Evolutionary conservation across 2,329 filamentous ascomycete genomes (phyloP), one percentile per base, ranked within the genome.

Genomic region (Fusarium clavum): DNA sequence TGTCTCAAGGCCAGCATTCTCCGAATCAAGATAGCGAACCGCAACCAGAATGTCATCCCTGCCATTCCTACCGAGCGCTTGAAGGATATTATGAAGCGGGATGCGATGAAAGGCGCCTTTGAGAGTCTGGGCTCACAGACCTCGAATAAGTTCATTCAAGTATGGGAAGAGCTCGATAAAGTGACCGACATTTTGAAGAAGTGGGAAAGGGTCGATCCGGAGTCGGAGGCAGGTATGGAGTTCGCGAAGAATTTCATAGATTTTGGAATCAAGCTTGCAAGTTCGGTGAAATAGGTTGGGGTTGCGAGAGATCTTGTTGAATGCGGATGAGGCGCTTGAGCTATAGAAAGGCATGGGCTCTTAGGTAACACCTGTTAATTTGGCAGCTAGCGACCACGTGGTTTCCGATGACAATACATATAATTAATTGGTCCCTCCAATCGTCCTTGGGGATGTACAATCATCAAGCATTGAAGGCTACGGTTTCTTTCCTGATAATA

Each of bases 1-100:
- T 58, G 40, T 12, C 9, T 58, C 14, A 58, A 53, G 29, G 29
- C 56, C 8, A 53, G 56, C 4, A 58, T 58, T 34, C 47, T 58
- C 1, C 18, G 12, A 2, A 13, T 53, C 5, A 53, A 53, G 18
- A 58, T 18, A 3, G 47, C 56, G 18, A 58, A 58, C 2, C 47
- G 18, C 8, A 44, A 51, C 5, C n/a, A 40, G 27, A 27, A 9
- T 25, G 20, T 27, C 1, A 57, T 57, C 3, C 6, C 5, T 32
- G n/a, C 55, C 2, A 57, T 57, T 32, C 55, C 55, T 1, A 57
- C 6, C 10, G 54, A 10, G 30, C 22, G 6, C 8, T 22, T 7
- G 43, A 56, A 24, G 18, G 30, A 32, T 8, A 32, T 56, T 5
- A 22, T 29, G 6, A 47, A 56, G 12, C 30, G 18, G 10, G 45